A percentile compares a stretch with the other conserved stretches of the same genome.
phyloP scores from a whole-genome alignment of 2,329 filamentous ascomycete species.

The Fusarium begoniae region DNA sequence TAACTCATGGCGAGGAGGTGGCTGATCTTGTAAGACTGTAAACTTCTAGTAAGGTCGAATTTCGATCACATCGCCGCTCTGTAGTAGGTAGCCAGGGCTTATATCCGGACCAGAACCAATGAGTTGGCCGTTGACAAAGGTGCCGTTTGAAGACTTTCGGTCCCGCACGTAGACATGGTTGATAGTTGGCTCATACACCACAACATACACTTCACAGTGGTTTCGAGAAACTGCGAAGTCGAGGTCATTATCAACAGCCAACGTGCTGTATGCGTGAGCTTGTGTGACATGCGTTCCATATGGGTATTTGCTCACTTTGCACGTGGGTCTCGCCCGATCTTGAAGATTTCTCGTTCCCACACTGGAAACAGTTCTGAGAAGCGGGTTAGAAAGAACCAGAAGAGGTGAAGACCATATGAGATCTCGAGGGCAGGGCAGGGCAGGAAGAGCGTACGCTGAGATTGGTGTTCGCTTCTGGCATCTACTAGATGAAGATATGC shows the following conservation, averaged over 20 bases:
- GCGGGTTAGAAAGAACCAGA: conserved; percentile 19
- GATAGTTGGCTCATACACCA: conserved; percentile 57
- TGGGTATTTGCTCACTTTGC: conserved; percentile 43
- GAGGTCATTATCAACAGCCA: conserved; percentile 51
- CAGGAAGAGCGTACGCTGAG: conserved; percentile 37
- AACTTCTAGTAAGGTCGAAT: conserved; percentile 52
- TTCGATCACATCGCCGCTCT: conserved; percentile 60
- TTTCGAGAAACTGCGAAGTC: conserved; percentile 58
- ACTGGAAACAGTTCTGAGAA: conserved; percentile 42
- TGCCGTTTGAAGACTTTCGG: conserved; percentile 63
- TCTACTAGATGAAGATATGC: conserved; percentile 42
- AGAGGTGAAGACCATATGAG: conserved; percentile 5
- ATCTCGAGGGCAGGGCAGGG: conserved; percentile 3
- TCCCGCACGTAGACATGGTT: conserved; percentile 65
- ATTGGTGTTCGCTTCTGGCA: conserved; percentile 35
- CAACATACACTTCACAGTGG: conserved; percentile 65
- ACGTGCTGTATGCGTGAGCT: conserved; percentile 44
- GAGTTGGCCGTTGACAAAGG: conserved; percentile 58
- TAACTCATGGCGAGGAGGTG: conserved; percentile 38
- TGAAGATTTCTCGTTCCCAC: conserved; percentile 46
- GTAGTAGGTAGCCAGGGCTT: conserved; percentile 57
- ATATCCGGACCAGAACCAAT: conserved; percentile 53
- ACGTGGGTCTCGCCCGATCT: conserved; percentile 48
- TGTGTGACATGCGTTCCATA: not conserved
- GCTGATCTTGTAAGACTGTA: conserved; percentile 44